Conservation (phyloP, 208 protist genomes). For the Leishmania arabica region DNA sequence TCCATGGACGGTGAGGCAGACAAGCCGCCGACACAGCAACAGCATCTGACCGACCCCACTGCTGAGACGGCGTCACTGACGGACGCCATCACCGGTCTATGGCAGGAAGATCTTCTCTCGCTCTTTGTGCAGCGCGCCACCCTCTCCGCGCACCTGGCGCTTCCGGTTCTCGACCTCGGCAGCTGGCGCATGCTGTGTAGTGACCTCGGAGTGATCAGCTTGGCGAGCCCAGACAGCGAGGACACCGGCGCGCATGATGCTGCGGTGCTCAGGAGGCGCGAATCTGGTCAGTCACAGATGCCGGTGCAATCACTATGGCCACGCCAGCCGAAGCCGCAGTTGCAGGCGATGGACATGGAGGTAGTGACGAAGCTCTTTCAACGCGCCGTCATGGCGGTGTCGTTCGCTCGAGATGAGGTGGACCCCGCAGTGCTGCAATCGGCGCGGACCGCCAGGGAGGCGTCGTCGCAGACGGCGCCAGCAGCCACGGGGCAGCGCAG, state of each 20-base stretch:
- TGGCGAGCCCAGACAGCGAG: constrained; percentile 16
- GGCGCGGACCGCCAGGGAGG: constrained; percentile 2
- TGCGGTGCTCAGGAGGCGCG: neutral
- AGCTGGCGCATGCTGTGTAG: constrained; percentile 79
- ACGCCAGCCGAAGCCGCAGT: constrained; percentile 9
- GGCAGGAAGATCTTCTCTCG: constrained; percentile 58
- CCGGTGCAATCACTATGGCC: neutral
- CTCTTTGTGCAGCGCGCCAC: constrained; percentile 63
- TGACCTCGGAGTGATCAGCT: constrained; percentile 57
- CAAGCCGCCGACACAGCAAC: constrained; percentile 7
- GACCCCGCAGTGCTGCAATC: constrained; percentile 19
- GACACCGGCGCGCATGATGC: neutral
- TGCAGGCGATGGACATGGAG: constrained; percentile 45
- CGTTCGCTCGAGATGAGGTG: constrained; percentile 15
- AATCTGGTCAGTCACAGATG: neutral
- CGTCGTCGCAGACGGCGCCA: constrained; percentile 2
- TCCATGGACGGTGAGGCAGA: neutral
- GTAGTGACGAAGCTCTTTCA: constrained; percentile 63
- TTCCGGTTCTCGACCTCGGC: constrained; percentile 78
- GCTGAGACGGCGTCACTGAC: constrained; percentile 19
- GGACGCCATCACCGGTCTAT: constrained; percentile 13
- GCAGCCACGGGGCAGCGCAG: neutral
- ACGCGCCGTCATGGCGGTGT: constrained; percentile 32
- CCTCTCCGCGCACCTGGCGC: constrained; percentile 63
- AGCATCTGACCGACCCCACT: constrained; percentile 8